Percentiles rank a stretch among this genome's conserved stretches.
Conservation (phyloP, 1,284 basidiomycete genomes). For the Ceratobasidium sp. region DNA sequence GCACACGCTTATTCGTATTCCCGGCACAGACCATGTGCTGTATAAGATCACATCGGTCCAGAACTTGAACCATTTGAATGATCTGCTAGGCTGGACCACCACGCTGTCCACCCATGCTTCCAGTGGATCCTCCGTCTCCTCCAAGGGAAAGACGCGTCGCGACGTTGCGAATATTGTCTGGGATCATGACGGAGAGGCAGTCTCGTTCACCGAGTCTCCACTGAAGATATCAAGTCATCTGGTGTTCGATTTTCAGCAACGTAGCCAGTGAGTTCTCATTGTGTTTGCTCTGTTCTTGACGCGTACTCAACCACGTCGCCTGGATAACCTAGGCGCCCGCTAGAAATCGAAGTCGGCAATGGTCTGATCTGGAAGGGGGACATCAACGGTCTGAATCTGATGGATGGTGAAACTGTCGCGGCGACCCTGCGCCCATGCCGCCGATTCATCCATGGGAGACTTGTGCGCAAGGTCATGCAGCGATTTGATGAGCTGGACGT, state of each 20-base stretch:
- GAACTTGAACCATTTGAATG: conserved; percentile 36
- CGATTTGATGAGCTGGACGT: conserved; percentile 38
- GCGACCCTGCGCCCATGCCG: conserved; percentile 35
- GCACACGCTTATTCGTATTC: conserved; percentile 38
- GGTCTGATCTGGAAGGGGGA: conserved; percentile 37
- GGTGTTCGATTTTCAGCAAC: conserved; percentile 36
- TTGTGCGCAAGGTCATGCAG: conserved; percentile 34
- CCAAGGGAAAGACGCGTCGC: conserved; percentile 30
- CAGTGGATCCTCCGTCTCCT: conserved; percentile 14
- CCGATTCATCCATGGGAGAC: conserved; percentile 35
- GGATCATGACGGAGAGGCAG: conserved; percentile 35
- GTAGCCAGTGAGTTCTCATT: conserved; percentile 31
- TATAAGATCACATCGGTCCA: conserved; percentile 36
- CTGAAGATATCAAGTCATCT: conserved; percentile 29
- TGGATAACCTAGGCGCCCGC: conserved; percentile 23
- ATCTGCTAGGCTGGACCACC: conserved; percentile 38
- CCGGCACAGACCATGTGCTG: conserved; percentile 28
- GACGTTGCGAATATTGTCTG: conserved; percentile 36
- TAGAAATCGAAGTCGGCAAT: conserved; percentile 30
- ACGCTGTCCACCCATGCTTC: conserved; percentile 14
- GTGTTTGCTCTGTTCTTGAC: too few species aligned
- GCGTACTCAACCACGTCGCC: too few species aligned
- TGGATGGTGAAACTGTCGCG: conserved; percentile 23
- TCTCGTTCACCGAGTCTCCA: conserved; percentile 21
- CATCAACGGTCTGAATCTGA: conserved; percentile 32